Conservation (phyloP, 2,329 filamentous ascomycete species). For the Epichloe scottii region DNA sequence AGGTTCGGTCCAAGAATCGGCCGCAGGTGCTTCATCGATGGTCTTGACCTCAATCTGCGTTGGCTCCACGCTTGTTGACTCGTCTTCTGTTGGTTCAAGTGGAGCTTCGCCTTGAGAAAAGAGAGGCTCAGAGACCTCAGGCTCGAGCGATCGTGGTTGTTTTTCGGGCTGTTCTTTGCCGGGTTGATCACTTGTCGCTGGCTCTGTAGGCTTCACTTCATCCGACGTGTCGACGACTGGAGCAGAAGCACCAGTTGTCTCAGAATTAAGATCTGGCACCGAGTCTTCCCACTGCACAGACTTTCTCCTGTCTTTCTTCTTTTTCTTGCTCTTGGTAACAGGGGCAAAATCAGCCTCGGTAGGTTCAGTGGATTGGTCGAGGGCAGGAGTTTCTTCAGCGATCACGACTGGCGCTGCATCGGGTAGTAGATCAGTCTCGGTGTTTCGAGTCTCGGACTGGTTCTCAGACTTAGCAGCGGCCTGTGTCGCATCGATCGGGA, state of each 20-base stretch:
- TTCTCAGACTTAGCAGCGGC: neutral
- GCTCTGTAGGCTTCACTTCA: neutral
- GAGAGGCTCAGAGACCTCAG: constrained; percentile 19
- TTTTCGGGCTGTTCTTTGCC: neutral
- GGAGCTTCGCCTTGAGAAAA: constrained; percentile 19
- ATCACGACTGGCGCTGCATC: neutral
- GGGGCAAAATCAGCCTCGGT: neutral
- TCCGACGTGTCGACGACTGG: neutral
- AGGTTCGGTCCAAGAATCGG: constrained; percentile 6
- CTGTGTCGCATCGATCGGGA: neutral
- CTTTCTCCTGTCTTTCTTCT: constrained; percentile 10
- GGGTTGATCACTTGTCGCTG: neutral
- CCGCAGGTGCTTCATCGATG: neutral
- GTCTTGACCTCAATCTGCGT: constrained; percentile 13
- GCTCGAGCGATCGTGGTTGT: constrained; percentile 1
- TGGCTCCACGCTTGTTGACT: constrained; percentile 10
- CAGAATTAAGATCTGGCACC: neutral
- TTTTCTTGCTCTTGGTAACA: constrained; percentile 4
- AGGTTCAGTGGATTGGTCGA: neutral
- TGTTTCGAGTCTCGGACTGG: neutral
- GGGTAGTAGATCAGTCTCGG: neutral
- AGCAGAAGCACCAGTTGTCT: neutral
- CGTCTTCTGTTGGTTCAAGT: constrained; percentile 14
- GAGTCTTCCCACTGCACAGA: constrained; percentile 11
- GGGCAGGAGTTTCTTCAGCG: neutral